Percentiles rank a stretch among this genome's conserved stretches.
Evolutionary conservation across 306 rosid genomes (phyloP).

Genomic region (Oemleria cerasiformis): DNA sequence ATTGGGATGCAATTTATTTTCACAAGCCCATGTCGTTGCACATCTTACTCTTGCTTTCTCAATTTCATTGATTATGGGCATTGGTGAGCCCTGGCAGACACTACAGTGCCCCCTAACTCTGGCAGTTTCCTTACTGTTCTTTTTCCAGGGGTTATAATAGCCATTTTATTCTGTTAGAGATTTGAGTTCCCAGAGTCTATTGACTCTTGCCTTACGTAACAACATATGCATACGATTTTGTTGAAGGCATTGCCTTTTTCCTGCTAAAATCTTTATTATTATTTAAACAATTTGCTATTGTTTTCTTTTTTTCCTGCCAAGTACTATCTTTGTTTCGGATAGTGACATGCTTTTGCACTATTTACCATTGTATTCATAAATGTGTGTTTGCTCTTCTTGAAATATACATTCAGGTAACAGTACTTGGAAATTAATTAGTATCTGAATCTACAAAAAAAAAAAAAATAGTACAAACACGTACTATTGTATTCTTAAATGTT

Average conservation of each 20-base stretch:
- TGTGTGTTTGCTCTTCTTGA: neutral
- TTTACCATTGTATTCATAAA: neutral
- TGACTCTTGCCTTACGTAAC: neutral
- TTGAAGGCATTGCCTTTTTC: neutral
- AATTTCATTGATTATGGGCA: neutral
- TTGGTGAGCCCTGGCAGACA: neutral
- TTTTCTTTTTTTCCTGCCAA: neutral
- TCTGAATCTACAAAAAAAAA: too few species aligned
- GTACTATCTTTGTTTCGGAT: neutral
- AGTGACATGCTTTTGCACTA: neutral
- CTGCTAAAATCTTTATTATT: neutral
- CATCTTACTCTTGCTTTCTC: neutral
- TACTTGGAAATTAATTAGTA: too few species aligned
- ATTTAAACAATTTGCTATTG: neutral
- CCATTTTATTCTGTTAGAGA: neutral
- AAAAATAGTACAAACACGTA: too few species aligned
- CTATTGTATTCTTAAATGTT: too few species aligned
- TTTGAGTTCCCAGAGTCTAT: neutral
- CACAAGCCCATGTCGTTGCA: neutral
- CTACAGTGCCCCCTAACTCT: neutral
- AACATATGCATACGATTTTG: neutral
- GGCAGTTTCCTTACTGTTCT: neutral
- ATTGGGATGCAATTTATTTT: neutral
- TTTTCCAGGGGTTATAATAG: neutral
- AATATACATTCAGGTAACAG: neutral